A percentile compares a stretch with the other conserved stretches of the same genome.
phyloP scores from a whole-genome alignment of 1,284 basidiomycete genomes.

The Xerocomus tenax region DNA sequence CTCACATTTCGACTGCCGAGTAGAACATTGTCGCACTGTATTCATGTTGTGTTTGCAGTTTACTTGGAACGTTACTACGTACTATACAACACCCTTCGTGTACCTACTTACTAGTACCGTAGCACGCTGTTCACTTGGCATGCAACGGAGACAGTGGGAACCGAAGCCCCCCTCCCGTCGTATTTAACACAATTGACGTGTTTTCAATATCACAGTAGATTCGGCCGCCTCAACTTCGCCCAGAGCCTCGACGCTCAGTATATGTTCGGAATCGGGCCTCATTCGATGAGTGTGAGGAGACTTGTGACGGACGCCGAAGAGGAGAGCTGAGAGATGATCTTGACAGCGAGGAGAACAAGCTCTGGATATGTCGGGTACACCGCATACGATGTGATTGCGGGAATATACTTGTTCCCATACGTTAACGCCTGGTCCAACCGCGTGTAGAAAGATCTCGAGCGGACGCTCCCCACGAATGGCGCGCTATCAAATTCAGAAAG shows the following conservation, averaged over 20 bases:
- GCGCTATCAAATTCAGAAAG: conserved; percentile 59
- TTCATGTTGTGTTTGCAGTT: no score
- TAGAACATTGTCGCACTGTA: no score
- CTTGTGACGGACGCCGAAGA: conserved; percentile 51
- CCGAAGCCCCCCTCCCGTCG: no score
- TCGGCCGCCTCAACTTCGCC: conserved; percentile 56
- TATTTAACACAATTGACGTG: no score
- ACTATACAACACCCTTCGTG: no score
- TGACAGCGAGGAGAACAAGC: conserved; percentile 71
- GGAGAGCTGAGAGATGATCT: conserved; percentile 67
- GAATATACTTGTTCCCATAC: conserved; percentile 68
- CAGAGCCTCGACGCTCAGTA: conserved; percentile 59
- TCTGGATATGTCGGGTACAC: conserved; percentile 65
- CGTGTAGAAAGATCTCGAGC: conserved; percentile 62
- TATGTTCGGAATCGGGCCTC: conserved; percentile 82
- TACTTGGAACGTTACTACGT: no score
- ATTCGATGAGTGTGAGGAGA: conserved; percentile 73
- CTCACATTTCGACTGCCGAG: no score
- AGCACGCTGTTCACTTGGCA: no score
- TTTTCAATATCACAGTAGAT: conserved; percentile 34
- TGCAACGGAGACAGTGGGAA: no score
- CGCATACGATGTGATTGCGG: conserved; percentile 78
- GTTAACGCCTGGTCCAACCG: conserved; percentile 77
- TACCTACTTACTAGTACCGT: no score
- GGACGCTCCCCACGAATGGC: conserved; percentile 45